These are phyloP conservation scores for Cornus controversa DNA, from an alignment of 148 eudicot species.

Conservation along the genomic window DNA sequence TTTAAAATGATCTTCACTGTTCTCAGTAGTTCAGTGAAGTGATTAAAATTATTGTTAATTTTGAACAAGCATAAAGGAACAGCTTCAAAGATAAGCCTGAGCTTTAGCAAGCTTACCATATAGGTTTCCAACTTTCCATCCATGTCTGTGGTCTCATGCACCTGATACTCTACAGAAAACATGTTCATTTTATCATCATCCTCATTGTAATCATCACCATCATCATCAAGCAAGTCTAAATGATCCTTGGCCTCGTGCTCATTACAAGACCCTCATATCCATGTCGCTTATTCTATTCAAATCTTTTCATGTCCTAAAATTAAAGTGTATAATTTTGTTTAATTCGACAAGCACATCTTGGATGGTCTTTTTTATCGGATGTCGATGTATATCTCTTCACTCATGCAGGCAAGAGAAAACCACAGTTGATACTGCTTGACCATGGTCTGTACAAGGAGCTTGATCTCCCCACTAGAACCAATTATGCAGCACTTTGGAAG, in stretches of 20 bases:
- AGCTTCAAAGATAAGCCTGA: background rate
- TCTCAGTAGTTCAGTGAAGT: background rate
- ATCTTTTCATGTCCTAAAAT: background rate
- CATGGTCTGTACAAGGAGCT: conserved; percentile 97
- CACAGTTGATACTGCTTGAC: conserved; percentile 87
- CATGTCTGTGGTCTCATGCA: background rate
- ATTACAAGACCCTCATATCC: background rate
- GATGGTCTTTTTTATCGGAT: conserved; percentile 4
- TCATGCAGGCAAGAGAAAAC: conserved; percentile 68
- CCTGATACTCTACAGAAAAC: background rate
- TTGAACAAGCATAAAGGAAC: background rate
- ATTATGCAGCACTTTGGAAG: conserved; percentile 96
- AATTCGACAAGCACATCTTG: background rate
- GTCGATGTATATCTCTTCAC: background rate
- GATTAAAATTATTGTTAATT: background rate
- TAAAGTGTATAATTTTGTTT: background rate
- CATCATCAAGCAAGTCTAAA: background rate
- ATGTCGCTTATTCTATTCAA: background rate
- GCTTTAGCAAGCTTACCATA: background rate
- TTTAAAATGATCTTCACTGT: background rate
- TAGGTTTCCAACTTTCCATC: background rate
- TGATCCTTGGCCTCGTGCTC: background rate
- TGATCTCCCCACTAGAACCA: conserved; percentile 66
- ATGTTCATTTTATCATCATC: background rate
- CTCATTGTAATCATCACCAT: too few species aligned